Base-by-base conservation (phyloP, 495 filamentous ascomycete genomes). In the Neurospora sp. region DNA sequence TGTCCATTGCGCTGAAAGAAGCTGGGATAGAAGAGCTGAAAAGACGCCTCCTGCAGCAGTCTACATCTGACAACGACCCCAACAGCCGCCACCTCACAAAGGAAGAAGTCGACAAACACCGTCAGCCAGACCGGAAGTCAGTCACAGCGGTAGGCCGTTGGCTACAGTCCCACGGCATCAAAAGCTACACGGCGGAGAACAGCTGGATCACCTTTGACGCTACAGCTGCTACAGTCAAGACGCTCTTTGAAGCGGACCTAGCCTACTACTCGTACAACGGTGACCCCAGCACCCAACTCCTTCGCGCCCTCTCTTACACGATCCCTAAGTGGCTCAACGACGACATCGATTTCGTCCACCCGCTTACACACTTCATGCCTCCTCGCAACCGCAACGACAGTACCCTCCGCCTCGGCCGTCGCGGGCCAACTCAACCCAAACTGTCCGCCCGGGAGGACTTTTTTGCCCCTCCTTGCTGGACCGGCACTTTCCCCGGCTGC, bases 241-340 rank as follows among this genome's bases (percentile, higher is more conserved):
- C 72, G n/a, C 73, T 85, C 5, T 78, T 86, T 69, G 45, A 80
- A n/a, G 82, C 82, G 12, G 76, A 79, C 16, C 72, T 84, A 27
- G 78, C 70, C 2, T 75, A 78, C 38, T 86, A 83, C 73, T 75
- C 75, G 14, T 82, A 80, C 69, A 71, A 76, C 39, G 75, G 73
- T 10, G 70, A 68, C 3, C 73, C 75, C 41, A 42, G 39, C 3
- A 75, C 9, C 16, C 78, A 48, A 48, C 75, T 76, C 69, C 72
- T 83, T n/a, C 79, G 81, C 9, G 76, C 83, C 16, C 76, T 71
- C 37, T 79, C 78, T 16, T 89, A 89, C 75, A 84, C 83, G 3
- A 75, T 89, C 1, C 87, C 87, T 1, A 75, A 75, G 9, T 75
- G 77, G 12, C 75, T 89, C 17, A 79, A 78, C 12, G 74, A 79